Conservation (phyloP, 805 yeast species). For the Candida andamanensis region DNA sequence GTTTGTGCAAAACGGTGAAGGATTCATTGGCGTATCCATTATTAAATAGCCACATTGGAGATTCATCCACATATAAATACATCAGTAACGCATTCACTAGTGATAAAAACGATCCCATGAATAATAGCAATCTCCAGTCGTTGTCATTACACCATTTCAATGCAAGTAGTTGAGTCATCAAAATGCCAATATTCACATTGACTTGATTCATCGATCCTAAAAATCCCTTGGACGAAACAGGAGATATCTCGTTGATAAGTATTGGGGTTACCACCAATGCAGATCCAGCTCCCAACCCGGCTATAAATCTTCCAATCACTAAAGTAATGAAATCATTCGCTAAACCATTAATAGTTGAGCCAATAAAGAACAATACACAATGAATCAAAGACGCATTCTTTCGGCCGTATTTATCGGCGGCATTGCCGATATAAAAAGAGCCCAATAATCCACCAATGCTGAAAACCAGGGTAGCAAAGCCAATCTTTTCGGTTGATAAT, state of each 20-base stretch:
- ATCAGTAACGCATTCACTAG: constrained; percentile 39
- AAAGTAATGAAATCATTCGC: constrained; percentile 42
- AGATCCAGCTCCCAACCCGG: constrained; percentile 86
- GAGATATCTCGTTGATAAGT: constrained; percentile 75
- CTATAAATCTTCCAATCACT: constrained; percentile 63
- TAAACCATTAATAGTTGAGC: constrained; percentile 56
- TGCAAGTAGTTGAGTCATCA: constrained; percentile 73
- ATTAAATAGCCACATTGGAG: constrained; percentile 76
- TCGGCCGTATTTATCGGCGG: constrained; percentile 67
- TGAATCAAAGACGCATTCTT: constrained; percentile 48
- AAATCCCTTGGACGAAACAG: constrained; percentile 61
- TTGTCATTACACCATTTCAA: constrained; percentile 57
- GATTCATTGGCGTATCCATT: constrained; percentile 44
- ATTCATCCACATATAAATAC: constrained; percentile 51
- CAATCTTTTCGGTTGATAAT: constrained; percentile 53
- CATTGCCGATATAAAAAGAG: constrained; percentile 59
- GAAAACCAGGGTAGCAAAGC: constrained; percentile 71
- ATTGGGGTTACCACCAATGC: constrained; percentile 83
- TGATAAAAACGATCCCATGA: constrained; percentile 57
- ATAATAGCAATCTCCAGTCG: constrained; percentile 70
- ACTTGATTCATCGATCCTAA: constrained; percentile 90
- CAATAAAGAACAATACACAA: constrained; percentile 48
- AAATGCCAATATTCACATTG: constrained; percentile 78
- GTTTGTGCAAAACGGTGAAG: constrained; percentile 26
- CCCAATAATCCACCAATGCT: constrained; percentile 82